Base-by-base conservation (phyloP, 2,329 filamentous ascomycete species). In the Colletotrichum phormii region DNA sequence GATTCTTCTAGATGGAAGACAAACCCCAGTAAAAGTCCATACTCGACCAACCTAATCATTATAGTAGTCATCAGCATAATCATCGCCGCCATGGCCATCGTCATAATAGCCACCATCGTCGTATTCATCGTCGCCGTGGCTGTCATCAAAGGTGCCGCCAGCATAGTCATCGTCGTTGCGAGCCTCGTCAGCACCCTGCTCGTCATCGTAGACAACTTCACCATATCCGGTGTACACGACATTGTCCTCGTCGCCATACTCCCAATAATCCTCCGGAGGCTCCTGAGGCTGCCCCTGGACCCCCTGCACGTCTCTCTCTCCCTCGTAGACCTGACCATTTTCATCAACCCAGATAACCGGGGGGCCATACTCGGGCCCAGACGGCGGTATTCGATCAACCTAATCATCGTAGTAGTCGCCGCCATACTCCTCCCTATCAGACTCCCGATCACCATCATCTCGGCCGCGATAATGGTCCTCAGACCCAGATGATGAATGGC, bases 351-450 rank as follows among this genome's bases (percentile, higher is more conserved):
- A 8, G 33, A 29, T 29, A 29, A 29, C 26, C 26, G 26, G 26
- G 33, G 33, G 33, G 26, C 26, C 26, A 29, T 29, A 29, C 26
- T 29, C 26, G 26, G 26, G 18, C 18, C 18, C 42, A n/a, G 18
- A 22, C 42, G 18, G 8, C 18, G 42, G 18, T 22, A 49, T 18
- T 22, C 18, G 26, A 12, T 5, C n/a, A 46, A 22, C 26, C 70
- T 67, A 77, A 22, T 77, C 75, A 1, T 74, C 73, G 4, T 73
- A 64, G 29, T 66, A 71, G 33, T 72, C 69, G n/a, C 67, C 64
- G 29, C 86, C 80, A 67, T 88, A 88, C 77, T 85, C 85, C 74
- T 86, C 81, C 68, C 87, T 83, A 5, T 86, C 86, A 0, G 79
- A 80, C 68, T 80, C 81, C 7, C 80, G 78, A 22, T 71, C 69